phyloP scores from a whole-genome alignment of 176 grass and related monocot species.

The Paspalum notatum region DNA sequence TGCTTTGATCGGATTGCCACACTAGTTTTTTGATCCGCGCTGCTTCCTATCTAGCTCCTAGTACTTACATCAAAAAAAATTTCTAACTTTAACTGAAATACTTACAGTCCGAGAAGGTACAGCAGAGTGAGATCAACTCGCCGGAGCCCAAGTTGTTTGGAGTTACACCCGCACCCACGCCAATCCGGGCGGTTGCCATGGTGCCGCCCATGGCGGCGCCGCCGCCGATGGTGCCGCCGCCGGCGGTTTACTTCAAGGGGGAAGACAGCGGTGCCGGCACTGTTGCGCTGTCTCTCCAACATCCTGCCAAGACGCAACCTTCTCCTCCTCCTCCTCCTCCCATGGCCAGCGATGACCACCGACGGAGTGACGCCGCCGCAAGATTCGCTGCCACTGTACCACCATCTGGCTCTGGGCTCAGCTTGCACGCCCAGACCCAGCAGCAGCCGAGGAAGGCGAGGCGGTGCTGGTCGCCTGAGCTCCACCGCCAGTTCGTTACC shows the following conservation, averaged over 20 bases:
- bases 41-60: not conserved
- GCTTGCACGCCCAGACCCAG: slow-evolving; percentile 46
- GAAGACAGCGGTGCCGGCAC: slow-evolving; percentile 39
- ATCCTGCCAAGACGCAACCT: not conserved
- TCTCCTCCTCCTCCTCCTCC: slow-evolving; percentile 37
- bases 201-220: not conserved
- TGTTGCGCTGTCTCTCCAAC: slow-evolving; percentile 34
- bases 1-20: not conserved
- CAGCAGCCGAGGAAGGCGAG: slow-evolving; percentile 74
- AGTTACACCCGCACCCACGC: slow-evolving; percentile 27
- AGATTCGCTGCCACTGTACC: slow-evolving; percentile 20
- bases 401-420: slow-evolving; percentile 17
- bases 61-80: not conserved
- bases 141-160: slow-evolving; percentile 36
- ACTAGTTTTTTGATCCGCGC: not conserved
- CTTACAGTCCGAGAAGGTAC: slow-evolving; percentile 42
- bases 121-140: slow-evolving; percentile 28
- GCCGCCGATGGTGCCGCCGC: not conserved
- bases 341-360: slow-evolving; percentile 17
- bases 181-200: slow-evolving; percentile 33
- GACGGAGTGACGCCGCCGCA: not conserved
- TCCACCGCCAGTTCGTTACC: slow-evolving; percentile 76
- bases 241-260: slow-evolving; percentile 10
- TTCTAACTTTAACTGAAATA: not conserved
- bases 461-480: slow-evolving; percentile 92